phyloP scores from a whole-genome alignment of 495 filamentous ascomycete species.

The Neurospora tetraspora region DNA sequence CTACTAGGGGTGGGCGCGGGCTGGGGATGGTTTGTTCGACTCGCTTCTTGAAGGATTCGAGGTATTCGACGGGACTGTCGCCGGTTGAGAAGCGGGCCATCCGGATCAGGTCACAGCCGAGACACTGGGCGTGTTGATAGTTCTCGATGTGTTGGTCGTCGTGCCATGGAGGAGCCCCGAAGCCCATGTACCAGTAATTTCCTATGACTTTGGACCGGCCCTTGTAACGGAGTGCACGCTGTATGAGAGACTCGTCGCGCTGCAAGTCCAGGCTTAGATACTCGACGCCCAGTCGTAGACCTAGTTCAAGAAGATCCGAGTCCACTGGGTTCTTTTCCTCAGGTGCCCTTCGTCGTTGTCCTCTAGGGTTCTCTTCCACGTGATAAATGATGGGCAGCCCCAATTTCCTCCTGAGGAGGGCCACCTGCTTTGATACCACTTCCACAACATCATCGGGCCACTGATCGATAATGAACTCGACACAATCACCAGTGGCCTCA shows the following conservation, averaged over 20 bases:
- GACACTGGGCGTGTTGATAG: constrained; percentile 45
- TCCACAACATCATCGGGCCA: constrained; percentile 42
- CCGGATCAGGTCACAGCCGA: constrained; percentile 63
- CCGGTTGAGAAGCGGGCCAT: constrained; percentile 53
- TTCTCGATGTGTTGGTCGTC: constrained; percentile 45
- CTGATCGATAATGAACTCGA: constrained; percentile 60
- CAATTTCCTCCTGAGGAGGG: constrained; percentile 52
- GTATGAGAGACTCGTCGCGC: constrained; percentile 40
- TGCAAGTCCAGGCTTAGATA: constrained; percentile 60
- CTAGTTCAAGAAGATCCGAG: constrained; percentile 53
- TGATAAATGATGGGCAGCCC: constrained; percentile 61
- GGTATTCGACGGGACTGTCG: constrained; percentile 47
- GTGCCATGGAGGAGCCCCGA: constrained; percentile 49
- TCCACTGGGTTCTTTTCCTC: constrained; percentile 42
- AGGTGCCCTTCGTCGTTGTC: constrained; percentile 26
- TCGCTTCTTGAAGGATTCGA: constrained; percentile 45
- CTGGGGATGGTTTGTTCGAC: constrained; percentile 37
- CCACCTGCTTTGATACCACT: constrained; percentile 46
- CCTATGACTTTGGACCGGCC: constrained; percentile 71
- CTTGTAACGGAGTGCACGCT: constrained; percentile 43
- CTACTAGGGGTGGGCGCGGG: constrained; percentile 52
- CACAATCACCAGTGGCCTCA: constrained; percentile 59
- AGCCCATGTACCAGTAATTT: constrained; percentile 43
- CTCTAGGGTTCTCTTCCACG: constrained; percentile 44
- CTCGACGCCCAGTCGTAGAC: constrained; percentile 62